Conservation (phyloP, 192 early-diverging fungal genomes). For the Podila epicladia region DNA sequence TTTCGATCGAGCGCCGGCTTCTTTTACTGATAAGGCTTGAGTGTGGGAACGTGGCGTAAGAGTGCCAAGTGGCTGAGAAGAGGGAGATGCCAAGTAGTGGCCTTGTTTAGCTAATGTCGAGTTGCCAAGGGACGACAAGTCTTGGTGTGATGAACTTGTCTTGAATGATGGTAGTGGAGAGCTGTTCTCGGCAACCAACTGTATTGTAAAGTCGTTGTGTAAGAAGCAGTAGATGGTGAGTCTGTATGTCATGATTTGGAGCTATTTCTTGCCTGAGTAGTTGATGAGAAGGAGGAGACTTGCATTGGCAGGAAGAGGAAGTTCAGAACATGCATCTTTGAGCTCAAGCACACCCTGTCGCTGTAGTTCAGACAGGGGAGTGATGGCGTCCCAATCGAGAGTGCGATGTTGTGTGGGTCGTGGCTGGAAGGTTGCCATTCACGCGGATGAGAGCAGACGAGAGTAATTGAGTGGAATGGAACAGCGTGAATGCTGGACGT, state of each 20-base stretch:
- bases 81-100: constrained; percentile 18
- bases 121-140: background rate
- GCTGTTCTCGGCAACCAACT: constrained; percentile 26
- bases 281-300: background rate
- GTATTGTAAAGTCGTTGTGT: background rate
- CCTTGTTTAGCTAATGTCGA: constrained; percentile 6
- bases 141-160: background rate
- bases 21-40: constrained; percentile 9
- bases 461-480: background rate
- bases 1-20: constrained; percentile 23
- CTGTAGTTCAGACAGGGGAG: constrained; percentile 59
- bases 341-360: constrained; percentile 63
- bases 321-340: constrained; percentile 66
- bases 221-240: no score
- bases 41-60: constrained; percentile 37
- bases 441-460: background rate
- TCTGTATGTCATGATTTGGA: background rate
- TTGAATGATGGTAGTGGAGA: constrained; percentile 20
- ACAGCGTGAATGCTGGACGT: background rate
- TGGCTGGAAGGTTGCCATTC: constrained; percentile 13
- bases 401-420: constrained; percentile 28
- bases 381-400: constrained; percentile 68
- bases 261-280: background rate
- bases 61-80: constrained; percentile 14
- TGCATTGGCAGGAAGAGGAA: constrained; percentile 66